Base-by-base conservation (phyloP, 108 stramenopile genomes). In the Bacterosira constricta region DNA sequence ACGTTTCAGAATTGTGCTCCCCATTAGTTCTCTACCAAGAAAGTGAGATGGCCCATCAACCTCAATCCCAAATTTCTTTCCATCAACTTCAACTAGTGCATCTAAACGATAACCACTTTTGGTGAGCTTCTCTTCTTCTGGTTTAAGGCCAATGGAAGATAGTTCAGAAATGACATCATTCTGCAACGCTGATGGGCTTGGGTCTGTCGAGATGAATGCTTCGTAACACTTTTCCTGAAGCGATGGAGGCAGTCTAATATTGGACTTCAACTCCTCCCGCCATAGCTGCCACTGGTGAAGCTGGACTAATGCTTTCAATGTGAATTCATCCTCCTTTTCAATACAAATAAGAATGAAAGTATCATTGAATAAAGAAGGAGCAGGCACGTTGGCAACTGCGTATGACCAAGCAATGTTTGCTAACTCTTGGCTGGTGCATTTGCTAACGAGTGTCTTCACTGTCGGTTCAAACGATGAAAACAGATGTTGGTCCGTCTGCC, bases 391-490 rank as follows among this genome's bases (percentile, higher is more conserved):
- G 10, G 69, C 69, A n/a, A 71, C 60, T 31, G 67, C 54, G 32
- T 46, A 68, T 4, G 69, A 39, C 75, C 67, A 77, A 10, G 60
- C 58, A 49, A 66, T 53, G 44, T 47, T 47, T 44, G 42, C 5
- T 17, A 44, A 13, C 2, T 44, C 42, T 44, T 44, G 42, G 42
- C 2, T 44, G 5, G 13, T 44, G 42, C 2, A 5, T 5, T 44
- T 6, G 5, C 42, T 17, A 2, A 47, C 5, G 18, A 20, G 20
- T 47, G 46, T 23, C 18, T 47, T 47, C 17, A 47, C 46, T 7
- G 46, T 20, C 25, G 46, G 46, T 47, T 18, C 46, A 18, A 47
- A 47, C 25, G 46, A 47, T 4, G 7, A 47, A 23, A 47, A 47
- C 18, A 47, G 25, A 17, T 20, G 7, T 47, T 18, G 46, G 17